These are phyloP conservation scores for Metschnikowia drakensbergensis DNA, from an alignment of 805 yeast genomes.

Conservation along the genomic window DNA sequence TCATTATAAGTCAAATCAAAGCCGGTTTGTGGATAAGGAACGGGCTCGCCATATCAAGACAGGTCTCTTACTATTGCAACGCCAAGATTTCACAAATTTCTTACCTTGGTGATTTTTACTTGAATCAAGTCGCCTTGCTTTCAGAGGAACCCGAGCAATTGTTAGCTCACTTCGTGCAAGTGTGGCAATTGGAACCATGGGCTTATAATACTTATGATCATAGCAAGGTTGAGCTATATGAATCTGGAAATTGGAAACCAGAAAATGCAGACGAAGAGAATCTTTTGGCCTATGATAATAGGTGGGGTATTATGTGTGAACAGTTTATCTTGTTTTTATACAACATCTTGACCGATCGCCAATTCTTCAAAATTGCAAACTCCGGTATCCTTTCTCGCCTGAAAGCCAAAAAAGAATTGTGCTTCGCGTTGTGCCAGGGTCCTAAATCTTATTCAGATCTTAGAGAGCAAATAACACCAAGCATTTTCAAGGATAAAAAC, in stretches of 20 bases:
- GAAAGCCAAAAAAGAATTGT: conserved; percentile 39
- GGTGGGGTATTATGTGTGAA: conserved; percentile 40
- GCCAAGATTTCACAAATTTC: conserved; percentile 38
- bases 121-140: conserved; percentile 43
- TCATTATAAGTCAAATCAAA: conserved; percentile 56
- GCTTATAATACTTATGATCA: conserved; percentile 16
- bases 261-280: conserved; percentile 42
- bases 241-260: neutral
- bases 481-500: conserved; percentile 28
- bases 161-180: conserved; percentile 38
- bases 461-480: conserved; percentile 21
- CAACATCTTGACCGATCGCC: conserved; percentile 39
- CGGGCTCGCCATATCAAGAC: conserved; percentile 52
- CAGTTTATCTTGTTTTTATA: conserved; percentile 44
- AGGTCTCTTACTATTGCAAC: conserved; percentile 48
- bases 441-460: conserved; percentile 31
- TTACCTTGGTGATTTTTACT: conserved; percentile 42
- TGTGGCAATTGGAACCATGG: conserved; percentile 50
- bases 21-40: conserved; percentile 73
- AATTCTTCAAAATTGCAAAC: conserved; percentile 19
- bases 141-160: conserved; percentile 36
- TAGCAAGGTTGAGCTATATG: neutral
- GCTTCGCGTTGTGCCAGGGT: conserved; percentile 47
- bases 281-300: conserved; percentile 46
- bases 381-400: neutral